Base-by-base conservation (phyloP, 2,329 filamentous ascomycete genomes). In the Penicillium concentricum region DNA sequence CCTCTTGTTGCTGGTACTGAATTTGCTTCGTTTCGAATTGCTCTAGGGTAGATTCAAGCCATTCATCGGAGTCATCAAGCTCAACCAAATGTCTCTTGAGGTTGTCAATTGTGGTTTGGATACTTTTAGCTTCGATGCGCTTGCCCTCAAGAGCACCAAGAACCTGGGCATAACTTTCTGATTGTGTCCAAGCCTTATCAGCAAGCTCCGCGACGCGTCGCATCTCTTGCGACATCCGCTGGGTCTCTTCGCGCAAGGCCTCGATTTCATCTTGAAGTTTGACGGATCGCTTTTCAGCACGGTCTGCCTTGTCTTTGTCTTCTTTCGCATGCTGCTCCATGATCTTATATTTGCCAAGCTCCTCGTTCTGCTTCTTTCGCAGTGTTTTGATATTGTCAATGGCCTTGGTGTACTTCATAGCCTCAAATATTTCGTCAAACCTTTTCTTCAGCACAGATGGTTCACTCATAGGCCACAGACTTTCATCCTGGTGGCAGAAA, bases 401-500 rank as follows among this genome's bases (percentile, higher is more conserved):
- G 18, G 92, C 94, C 69, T 96, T 97, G 34, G 92, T 96, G 74
- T 97, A 99, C 72, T 96, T 97, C 76, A 91, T 81, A 1, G 94
- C 94, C 75, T 97, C 94, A 65, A 99, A 99, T 12, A 99, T 99
- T 71, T 96, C 91, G 70, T 99, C 94, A 59, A 99, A 99, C 51
- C 87, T 89, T 74, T 95, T 95, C 76, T 99, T 99, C 49, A 99
- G 79, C 0, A 85, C 85, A 0, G 84, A 80, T 0, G 94, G 91
- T 68, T 96, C 91, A 70, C 91, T 95, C 82, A 99, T 87, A 0
- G 94, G 94, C 94, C 94, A 99, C 28, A 97, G 77, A 26, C 93
- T 97, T 65, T 99, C 94, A 72, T 99, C 94, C 71, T 99, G 94
- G 70, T 99, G 94, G 72, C 94, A 99, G 76, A 99, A 99, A 65